These are phyloP conservation scores for Cadophora gregata DNA, from an alignment of 2,329 filamentous ascomycete genomes.

Conservation along the genomic window DNA sequence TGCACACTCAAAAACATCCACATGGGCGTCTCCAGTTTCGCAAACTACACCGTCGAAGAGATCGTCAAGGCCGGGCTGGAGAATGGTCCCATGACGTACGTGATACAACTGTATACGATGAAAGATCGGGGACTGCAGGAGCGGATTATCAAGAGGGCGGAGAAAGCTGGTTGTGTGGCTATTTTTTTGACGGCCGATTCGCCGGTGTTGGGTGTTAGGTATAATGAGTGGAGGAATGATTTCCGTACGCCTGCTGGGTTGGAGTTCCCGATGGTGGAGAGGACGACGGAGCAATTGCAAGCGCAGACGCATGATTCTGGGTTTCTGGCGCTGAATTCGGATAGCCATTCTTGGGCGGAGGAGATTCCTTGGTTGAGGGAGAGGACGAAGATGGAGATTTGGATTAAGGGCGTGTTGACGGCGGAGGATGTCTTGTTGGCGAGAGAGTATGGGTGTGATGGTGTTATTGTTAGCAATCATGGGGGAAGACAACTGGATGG, in stretches of 20 bases:
- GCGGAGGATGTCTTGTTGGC: slow-evolving; percentile 65
- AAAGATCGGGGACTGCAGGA: slow-evolving; percentile 50
- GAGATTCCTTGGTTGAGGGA: slow-evolving; percentile 57
- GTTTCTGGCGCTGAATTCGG: slow-evolving; percentile 39
- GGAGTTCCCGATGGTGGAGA: slow-evolving; percentile 33
- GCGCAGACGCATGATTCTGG: slow-evolving; percentile 36
- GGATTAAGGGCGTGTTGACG: slow-evolving; percentile 55
- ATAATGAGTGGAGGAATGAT: slow-evolving; percentile 42
- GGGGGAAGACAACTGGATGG: slow-evolving; percentile 66
- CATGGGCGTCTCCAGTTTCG: slow-evolving; percentile 51
- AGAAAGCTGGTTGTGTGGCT: slow-evolving; percentile 35
- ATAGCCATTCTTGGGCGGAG: slow-evolving; percentile 51
- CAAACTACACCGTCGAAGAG: slow-evolving; percentile 51
- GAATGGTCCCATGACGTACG: slow-evolving; percentile 48
- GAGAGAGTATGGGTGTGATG: slow-evolving; percentile 62
- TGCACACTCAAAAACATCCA: slow-evolving; percentile 52
- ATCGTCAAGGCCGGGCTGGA: slow-evolving; percentile 48
- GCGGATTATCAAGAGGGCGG: slow-evolving; percentile 33
- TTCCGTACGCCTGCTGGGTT: slow-evolving; percentile 52
- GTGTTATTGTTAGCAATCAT: slow-evolving; percentile 63
- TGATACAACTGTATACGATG: slow-evolving; percentile 59
- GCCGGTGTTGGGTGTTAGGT: slow-evolving; percentile 31
- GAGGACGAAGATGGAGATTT: slow-evolving; percentile 56
- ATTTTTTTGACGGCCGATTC: slow-evolving; percentile 40
- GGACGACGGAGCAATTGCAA: slow-evolving; percentile 27